A percentile compares a stretch with the other conserved stretches of the same genome.
These are phyloP conservation scores for Cucumis hystrix DNA, from an alignment of 306 rosid genomes.

Conservation along the genomic window DNA sequence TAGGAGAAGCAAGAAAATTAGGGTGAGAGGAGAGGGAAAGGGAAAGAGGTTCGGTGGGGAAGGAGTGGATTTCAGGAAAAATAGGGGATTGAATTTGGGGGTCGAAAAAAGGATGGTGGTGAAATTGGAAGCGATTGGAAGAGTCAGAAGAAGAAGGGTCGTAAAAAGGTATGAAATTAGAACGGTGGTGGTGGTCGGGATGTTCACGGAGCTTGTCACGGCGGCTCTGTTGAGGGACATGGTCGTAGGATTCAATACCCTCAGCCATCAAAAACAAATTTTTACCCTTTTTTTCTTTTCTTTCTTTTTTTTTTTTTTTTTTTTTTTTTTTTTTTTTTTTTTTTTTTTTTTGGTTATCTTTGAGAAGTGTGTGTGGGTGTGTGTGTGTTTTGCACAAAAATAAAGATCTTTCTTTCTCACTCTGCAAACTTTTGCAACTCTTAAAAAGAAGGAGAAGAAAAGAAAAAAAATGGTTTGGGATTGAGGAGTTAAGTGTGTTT, in stretches of 20 bases:
- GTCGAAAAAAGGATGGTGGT: slow-evolving; percentile 30
- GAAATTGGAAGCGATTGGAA: not conserved
- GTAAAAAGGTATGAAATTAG: not conserved
- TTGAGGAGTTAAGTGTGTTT: not conserved
- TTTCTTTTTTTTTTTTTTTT: too few species aligned
- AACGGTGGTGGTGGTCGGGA: not conserved
- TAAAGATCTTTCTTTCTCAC: not conserved
- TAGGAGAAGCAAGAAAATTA: slow-evolving; percentile 20
- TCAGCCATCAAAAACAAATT: slow-evolving; percentile 34
- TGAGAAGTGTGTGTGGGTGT: not conserved
- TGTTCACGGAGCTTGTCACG: slow-evolving; percentile 55
- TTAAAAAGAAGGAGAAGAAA: not conserved
- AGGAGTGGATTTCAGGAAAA: not conserved
- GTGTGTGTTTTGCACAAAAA: not conserved
- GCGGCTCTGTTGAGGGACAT: slow-evolving; percentile 75
- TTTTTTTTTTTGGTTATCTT: too few species aligned
- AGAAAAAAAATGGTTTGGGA: too few species aligned
- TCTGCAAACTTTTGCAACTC: not conserved
- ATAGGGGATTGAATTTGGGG: slow-evolving; percentile 10
- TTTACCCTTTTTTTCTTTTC: too few species aligned
- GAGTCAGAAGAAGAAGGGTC: not conserved
- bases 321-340: too few species aligned
- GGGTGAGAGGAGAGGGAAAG: slow-evolving; percentile 53
- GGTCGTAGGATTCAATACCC: slow-evolving; percentile 44
- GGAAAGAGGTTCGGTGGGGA: slow-evolving; percentile 43